A percentile compares a stretch with the other conserved stretches of the same genome.
These are phyloP conservation scores for Ogataea chonburiensis DNA, from an alignment of 805 yeast genomes.

Conservation along the genomic window DNA sequence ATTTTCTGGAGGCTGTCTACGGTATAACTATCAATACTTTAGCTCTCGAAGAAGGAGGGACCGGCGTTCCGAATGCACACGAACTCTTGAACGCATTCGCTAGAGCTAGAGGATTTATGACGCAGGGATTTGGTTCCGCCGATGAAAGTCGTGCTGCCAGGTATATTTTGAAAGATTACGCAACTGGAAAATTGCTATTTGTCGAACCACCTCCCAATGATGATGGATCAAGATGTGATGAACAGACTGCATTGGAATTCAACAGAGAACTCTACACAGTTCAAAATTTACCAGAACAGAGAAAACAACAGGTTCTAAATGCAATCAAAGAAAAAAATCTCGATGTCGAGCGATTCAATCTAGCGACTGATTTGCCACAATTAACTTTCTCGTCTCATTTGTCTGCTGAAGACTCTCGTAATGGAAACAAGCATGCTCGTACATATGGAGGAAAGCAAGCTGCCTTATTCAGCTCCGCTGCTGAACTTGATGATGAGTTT, in stretches of 20 bases:
- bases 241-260: slow-evolving; percentile 59
- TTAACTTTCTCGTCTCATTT: slow-evolving; percentile 80
- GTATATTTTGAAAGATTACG: slow-evolving; percentile 89
- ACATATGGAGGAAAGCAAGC: slow-evolving; percentile 82
- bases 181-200: slow-evolving; percentile 82
- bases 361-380: slow-evolving; percentile 65
- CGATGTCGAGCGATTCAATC: slow-evolving; percentile 50
- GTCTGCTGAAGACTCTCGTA: slow-evolving; percentile 45
- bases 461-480: slow-evolving; percentile 72
- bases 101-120: slow-evolving; percentile 94
- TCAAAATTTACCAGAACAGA: slow-evolving; percentile 62
- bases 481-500: slow-evolving; percentile 82
- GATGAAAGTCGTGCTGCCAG: slow-evolving; percentile 95
- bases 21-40: slow-evolving; percentile 85
- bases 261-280: slow-evolving; percentile 74
- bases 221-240: slow-evolving; percentile 50
- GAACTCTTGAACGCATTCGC: slow-evolving; percentile 91
- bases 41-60: slow-evolving; percentile 82
- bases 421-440: slow-evolving; percentile 44
- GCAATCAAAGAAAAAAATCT: slow-evolving; percentile 64
- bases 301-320: slow-evolving; percentile 65
- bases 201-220: slow-evolving; percentile 86
- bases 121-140: slow-evolving; percentile 95
- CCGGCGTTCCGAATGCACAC: slow-evolving; percentile 84
- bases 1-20: slow-evolving; percentile 82